Base-by-base conservation (phyloP, 306 rosid genomes). In the Vigna trinervia region DNA sequence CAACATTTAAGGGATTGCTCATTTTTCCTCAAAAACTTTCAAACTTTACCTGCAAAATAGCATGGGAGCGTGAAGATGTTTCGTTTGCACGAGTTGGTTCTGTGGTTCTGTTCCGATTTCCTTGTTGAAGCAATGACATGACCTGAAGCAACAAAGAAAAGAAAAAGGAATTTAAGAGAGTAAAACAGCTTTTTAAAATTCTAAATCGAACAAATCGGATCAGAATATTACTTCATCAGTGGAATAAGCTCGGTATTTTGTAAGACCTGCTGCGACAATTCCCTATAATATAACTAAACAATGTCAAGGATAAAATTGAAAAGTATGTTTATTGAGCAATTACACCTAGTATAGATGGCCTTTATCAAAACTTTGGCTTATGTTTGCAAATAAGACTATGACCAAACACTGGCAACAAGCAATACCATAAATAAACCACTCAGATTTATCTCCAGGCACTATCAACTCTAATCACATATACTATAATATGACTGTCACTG, bases 21-120 rank as follows among this genome's bases (percentile, higher is more conserved):
- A 8, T 39, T 39, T 39, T 5, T 38, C 4, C 10, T 47, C 39
- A 43, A 54, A 50, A 50, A 19, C 43, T 22, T 38, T 8, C 12
- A 43, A 51, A 10, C 45, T 26, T 69, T 78, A 95, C 98, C 97
- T 95, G 98, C 83, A 95, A 86, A 65, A 95, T 95, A 46, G 98
- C 98, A 85, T 95, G 98, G 53, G 98, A 95, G 9, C 97, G 97
- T 0, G 98, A 95, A 82, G 98, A 95, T 62, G 98, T 95, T 84
- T 92, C 97, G 39, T 95, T 95, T 43, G 78, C 96, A 26, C 96
- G 96, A 73, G 98, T 95, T 39, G 98, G 98, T 84, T 95, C 98
- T 2, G 98, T 95, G 28, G 98, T 95, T 81, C 98, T 86, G 86
- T 88, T 90, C 77, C 63, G 92, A 78, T 95, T 95, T 84, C 98